A percentile compares a stretch with the other conserved stretches of the same genome.
These are phyloP conservation scores for Umbilicus rupestris DNA, from an alignment of 164 flowering plant species.

Conservation along the genomic window DNA sequence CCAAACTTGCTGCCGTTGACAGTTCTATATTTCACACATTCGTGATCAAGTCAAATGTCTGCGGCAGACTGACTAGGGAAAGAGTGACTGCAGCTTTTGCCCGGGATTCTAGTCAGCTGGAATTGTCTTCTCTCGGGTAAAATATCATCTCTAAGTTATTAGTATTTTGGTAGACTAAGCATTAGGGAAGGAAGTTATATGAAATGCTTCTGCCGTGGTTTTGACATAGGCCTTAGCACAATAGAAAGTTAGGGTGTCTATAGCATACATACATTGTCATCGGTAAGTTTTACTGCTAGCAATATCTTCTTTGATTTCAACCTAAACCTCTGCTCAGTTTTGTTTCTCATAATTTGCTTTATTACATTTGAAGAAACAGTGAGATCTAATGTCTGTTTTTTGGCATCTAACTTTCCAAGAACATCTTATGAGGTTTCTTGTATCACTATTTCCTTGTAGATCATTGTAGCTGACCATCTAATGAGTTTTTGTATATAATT, in stretches of 20 bases:
- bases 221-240: background rate
- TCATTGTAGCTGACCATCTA: no score
- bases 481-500: background rate
- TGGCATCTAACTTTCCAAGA: no score
- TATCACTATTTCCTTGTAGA: no score
- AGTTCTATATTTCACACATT: conserved; percentile 77
- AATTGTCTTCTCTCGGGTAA: conserved; percentile 2
- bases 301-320: background rate
- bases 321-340: background rate
- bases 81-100: conserved; percentile 60
- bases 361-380: background rate
- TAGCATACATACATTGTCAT: conserved; percentile 1
- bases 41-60: conserved; percentile 56
- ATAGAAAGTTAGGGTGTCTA: conserved; percentile 2
- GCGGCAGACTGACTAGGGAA: conserved; percentile 68
- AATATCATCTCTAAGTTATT: background rate
- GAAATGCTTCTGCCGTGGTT: conserved; percentile 4
- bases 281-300: background rate
- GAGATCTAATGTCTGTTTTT: background rate
- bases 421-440: no score
- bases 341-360: background rate
- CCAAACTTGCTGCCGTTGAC: conserved; percentile 41
- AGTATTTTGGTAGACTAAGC: conserved; percentile 1
- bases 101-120: conserved; percentile 21
- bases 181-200: background rate